Evolutionary conservation across 163 green algal species (phyloP).

Genomic region (Chloromonas sp.): DNA sequence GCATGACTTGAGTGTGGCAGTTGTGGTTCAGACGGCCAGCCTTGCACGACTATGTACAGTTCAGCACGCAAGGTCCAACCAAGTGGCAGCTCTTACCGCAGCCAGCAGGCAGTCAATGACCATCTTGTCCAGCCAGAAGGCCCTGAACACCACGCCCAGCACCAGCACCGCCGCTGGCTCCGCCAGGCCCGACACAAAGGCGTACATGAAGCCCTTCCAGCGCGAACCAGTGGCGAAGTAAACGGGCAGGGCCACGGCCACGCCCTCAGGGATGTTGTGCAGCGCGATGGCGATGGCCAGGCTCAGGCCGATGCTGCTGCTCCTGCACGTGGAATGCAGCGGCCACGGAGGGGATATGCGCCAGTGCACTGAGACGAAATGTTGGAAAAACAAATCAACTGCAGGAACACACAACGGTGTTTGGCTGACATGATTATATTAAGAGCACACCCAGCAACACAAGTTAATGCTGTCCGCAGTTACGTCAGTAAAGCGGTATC

Average conservation of each 20-base stretch:
- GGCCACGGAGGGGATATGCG: not conserved
- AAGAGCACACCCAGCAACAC: not conserved
- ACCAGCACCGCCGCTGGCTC: slow-evolving; percentile 67
- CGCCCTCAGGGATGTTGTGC: slow-evolving; percentile 74
- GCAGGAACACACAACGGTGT: no score
- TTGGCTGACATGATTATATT: no score
- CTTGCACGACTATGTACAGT: no score
- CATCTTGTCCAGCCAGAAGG: slow-evolving; percentile 21
- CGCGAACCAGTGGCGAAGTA: slow-evolving; percentile 64
- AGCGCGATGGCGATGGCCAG: slow-evolving; percentile 71
- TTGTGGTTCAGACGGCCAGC: no score
- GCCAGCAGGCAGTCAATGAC: slow-evolving; percentile 25
- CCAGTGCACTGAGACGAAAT: no score
- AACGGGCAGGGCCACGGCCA: slow-evolving; percentile 63
- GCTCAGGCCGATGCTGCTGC: slow-evolving; percentile 21
- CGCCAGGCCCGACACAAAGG: slow-evolving; percentile 37
- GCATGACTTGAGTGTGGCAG: no score
- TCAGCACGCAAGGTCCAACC: no score
- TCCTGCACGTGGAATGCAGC: not conserved
- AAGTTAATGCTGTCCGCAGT: no score
- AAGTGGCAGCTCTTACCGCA: not conserved
- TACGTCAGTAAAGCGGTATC: no score
- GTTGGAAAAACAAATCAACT: no score
- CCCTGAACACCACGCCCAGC: slow-evolving; percentile 44
- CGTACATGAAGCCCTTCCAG: slow-evolving; percentile 47